Evolutionary conservation across 495 filamentous ascomycete species (phyloP).

Genomic region (Geopyxis carbonaria): DNA sequence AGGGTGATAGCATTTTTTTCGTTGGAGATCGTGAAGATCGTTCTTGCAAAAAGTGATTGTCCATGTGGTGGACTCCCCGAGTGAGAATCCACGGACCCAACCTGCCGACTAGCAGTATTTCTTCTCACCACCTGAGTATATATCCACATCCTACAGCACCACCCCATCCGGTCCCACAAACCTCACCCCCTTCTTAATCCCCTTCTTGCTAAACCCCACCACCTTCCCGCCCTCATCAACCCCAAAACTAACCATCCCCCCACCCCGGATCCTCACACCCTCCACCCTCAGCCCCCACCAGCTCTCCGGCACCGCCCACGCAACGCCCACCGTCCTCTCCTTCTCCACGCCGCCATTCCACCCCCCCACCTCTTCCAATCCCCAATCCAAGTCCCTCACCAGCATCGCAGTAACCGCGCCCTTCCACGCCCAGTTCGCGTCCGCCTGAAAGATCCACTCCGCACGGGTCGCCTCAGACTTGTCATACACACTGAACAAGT

Average conservation of each 20-base stretch:
- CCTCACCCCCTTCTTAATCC: neutral
- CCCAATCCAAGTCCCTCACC: slow-evolving; percentile 28
- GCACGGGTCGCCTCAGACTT: slow-evolving; percentile 23
- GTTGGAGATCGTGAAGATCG: no score
- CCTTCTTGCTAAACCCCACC: neutral
- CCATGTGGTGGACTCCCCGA: no score
- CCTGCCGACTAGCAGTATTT: no score
- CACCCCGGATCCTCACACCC: slow-evolving; percentile 29
- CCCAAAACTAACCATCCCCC: slow-evolving; percentile 27
- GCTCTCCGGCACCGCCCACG: slow-evolving; percentile 29
- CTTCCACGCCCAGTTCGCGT: slow-evolving; percentile 37
- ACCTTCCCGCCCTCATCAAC: slow-evolving; percentile 28
- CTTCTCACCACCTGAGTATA: no score
- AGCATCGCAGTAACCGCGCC: slow-evolving; percentile 34
- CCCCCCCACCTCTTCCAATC: slow-evolving; percentile 5
- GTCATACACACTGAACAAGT: slow-evolving; percentile 33
- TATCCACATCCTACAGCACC: no score
- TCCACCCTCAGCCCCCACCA: slow-evolving; percentile 28
- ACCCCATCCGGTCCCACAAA: neutral
- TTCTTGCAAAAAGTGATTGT: no score
- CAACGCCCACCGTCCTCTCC: slow-evolving; percentile 26
- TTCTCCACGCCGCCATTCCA: neutral
- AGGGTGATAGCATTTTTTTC: no score
- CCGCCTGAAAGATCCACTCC: slow-evolving; percentile 32
- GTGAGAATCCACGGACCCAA: no score